Base-by-base conservation (phyloP, 345 rosid species). In the Eutrema heterophyllum region DNA sequence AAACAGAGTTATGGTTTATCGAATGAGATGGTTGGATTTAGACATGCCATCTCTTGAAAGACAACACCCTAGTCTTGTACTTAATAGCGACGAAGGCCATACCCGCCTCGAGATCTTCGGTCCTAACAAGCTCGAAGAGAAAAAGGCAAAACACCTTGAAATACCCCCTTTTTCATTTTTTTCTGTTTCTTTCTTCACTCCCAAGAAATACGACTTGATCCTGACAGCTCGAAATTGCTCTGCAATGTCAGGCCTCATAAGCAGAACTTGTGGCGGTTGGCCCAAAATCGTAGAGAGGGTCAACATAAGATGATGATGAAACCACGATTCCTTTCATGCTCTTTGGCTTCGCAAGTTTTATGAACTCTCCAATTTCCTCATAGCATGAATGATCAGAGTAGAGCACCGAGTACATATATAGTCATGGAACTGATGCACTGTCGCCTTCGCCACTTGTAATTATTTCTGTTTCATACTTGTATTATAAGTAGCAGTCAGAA, bases 71-170 rank as follows among this genome's bases (percentile, higher is more conserved):
- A 18, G 21, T 18, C 21, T 18, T 18, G 21, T 18, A 24, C 61
- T 90, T 4, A 73, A 86, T 0, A 57, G 67, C 5, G 97, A 84
- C n/a, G 94, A 90, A 80, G 94, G 90, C 27, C 82, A 79, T 33
- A 86, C 81, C 55, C 80, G 97, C 46, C 82, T 88, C n/a, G 71
- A 81, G 24, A 83, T 87, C 69, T 90, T 90, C 45, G 97, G 97
- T 55, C 89, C 85, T 58, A 90, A 90, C 82, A 90, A 88, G 83
- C 94, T 90, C 3, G 90, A 90, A 76, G 97, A 90, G 87, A 90
- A 87, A 79, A 81, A 82, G 88, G 94, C 79, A 79, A 12, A 41
- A 9, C 21, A 18, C 21, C 21, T 18, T 18, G 21, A 18, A 18
- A 18, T 1, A 18, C 21, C 73, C 41, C 66, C 41, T 61, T 75